phyloP scores from a whole-genome alignment of 345 rosid genomes.

The Moringa oleifera region DNA sequence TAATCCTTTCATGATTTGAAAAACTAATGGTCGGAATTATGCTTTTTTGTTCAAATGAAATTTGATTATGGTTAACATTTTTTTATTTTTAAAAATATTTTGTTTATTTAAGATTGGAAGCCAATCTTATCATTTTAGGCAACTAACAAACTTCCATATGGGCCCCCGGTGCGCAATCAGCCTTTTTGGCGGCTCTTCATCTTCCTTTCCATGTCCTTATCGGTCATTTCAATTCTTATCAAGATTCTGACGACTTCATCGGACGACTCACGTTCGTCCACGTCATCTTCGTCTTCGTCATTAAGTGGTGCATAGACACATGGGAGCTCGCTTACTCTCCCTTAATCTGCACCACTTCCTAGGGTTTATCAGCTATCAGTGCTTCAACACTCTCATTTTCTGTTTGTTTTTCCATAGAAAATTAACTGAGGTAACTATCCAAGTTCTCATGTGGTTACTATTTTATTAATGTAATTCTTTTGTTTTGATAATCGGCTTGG shows the following conservation, averaged over 20 bases:
- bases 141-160: not conserved
- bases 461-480: no score
- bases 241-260: not conserved
- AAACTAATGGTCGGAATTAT: no score
- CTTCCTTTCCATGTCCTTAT: not conserved
- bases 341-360: not conserved
- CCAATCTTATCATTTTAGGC: not conserved
- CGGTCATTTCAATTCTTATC: not conserved
- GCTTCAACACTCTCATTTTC: slow-evolving; percentile 8
- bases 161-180: not conserved
- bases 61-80: no score
- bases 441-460: not conserved
- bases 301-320: no score
- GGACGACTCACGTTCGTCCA: not conserved
- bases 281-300: not conserved
- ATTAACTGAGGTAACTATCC: slow-evolving; percentile 8
- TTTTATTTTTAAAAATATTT: no score
- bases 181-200: not conserved
- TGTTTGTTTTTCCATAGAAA: slow-evolving; percentile 13
- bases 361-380: slow-evolving; percentile 7
- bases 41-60: no score
- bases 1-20: no score
- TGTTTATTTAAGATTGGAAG: no score
- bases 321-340: not conserved
- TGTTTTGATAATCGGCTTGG: no score